These are phyloP conservation scores for Cyberlindnera galapagoensis DNA, from an alignment of 805 yeast species.

Conservation along the genomic window DNA sequence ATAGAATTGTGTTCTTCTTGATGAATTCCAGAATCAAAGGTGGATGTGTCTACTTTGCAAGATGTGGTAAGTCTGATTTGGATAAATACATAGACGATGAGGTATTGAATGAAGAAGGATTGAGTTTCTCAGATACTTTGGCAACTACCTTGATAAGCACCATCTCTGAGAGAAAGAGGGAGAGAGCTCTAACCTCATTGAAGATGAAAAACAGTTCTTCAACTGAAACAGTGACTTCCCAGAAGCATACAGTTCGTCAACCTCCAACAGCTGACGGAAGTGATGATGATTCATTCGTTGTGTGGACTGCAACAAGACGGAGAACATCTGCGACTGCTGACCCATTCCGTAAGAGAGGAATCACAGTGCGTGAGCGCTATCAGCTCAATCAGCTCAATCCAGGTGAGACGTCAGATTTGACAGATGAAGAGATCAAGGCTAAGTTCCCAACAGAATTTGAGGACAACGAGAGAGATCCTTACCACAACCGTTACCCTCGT, in stretches of 20 bases:
- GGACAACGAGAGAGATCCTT: slow-evolving; percentile 69
- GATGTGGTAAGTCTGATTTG: slow-evolving; percentile 51
- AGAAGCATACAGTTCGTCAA: slow-evolving; percentile 27
- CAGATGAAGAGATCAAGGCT: slow-evolving; percentile 49
- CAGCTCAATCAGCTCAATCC: slow-evolving; percentile 87
- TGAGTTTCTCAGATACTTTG: slow-evolving; percentile 56
- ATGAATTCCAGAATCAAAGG: slow-evolving; percentile 84
- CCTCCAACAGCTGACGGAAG: slow-evolving; percentile 47
- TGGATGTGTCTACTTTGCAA: slow-evolving; percentile 90
- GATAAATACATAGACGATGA: slow-evolving; percentile 71
- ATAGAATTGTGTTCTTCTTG: slow-evolving; percentile 85
- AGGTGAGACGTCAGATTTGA: slow-evolving; percentile 72
- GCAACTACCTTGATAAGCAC: slow-evolving; percentile 43
- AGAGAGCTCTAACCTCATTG: slow-evolving; percentile 1
- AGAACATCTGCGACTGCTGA: slow-evolving; percentile 78
- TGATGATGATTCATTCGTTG: slow-evolving; percentile 57
- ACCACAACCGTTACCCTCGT: slow-evolving; percentile 86
- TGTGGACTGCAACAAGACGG: slow-evolving; percentile 93
- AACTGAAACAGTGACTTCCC: slow-evolving; percentile 9
- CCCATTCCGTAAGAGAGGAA: slow-evolving; percentile 55
- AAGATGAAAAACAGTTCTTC: slow-evolving; percentile 13
- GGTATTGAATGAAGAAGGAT: slow-evolving; percentile 70
- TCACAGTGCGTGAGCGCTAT: slow-evolving; percentile 66
- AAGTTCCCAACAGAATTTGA: slow-evolving; percentile 65
- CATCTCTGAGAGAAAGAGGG: slow-evolving; percentile 27